Conservation (phyloP, 2,329 filamentous ascomycete species). For the Alternaria sp. region DNA sequence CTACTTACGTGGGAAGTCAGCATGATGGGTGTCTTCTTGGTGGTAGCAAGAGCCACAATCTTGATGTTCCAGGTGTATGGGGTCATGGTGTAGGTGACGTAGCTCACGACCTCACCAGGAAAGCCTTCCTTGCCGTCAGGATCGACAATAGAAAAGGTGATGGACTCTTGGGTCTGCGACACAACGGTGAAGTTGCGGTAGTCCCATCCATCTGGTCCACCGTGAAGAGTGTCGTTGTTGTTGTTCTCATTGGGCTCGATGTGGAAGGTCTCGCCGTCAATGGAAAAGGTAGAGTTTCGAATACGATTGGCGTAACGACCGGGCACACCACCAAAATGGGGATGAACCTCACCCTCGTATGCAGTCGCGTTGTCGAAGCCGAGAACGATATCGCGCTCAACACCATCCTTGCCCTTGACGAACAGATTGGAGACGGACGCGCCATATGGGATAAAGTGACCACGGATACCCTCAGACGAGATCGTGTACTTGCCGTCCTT, state of each 20-base stretch:
- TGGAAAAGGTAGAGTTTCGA: slow-evolving; percentile 76
- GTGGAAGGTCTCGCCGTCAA: slow-evolving; percentile 70
- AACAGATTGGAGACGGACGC: slow-evolving; percentile 77
- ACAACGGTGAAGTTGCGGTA: slow-evolving; percentile 79
- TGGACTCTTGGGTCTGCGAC: slow-evolving; percentile 70
- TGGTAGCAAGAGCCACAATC: slow-evolving; percentile 75
- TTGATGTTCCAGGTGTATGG: slow-evolving; percentile 75
- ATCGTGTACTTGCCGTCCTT: slow-evolving; percentile 74
- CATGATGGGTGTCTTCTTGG: slow-evolving; percentile 84
- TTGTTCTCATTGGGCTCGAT: slow-evolving; percentile 68
- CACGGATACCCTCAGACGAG: slow-evolving; percentile 70
- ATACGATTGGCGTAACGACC: slow-evolving; percentile 85
- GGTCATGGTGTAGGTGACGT: slow-evolving; percentile 76
- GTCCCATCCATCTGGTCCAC: slow-evolving; percentile 77
- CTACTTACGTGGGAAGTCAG: slow-evolving; percentile 71
- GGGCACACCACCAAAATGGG: slow-evolving; percentile 76
- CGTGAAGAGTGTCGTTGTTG: slow-evolving; percentile 69
- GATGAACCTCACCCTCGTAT: slow-evolving; percentile 73
- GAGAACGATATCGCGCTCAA: slow-evolving; percentile 74
- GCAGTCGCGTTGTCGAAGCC: slow-evolving; percentile 80
- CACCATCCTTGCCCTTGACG: slow-evolving; percentile 73
- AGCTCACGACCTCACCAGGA: slow-evolving; percentile 77
- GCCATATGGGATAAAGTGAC: slow-evolving; percentile 77
- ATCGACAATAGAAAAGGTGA: slow-evolving; percentile 80
- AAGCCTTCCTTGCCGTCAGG: slow-evolving; percentile 78